Evolutionary conservation across 2,329 filamentous ascomycete species (phyloP).

Genomic region (Pseudogymnoascus sp.): DNA sequence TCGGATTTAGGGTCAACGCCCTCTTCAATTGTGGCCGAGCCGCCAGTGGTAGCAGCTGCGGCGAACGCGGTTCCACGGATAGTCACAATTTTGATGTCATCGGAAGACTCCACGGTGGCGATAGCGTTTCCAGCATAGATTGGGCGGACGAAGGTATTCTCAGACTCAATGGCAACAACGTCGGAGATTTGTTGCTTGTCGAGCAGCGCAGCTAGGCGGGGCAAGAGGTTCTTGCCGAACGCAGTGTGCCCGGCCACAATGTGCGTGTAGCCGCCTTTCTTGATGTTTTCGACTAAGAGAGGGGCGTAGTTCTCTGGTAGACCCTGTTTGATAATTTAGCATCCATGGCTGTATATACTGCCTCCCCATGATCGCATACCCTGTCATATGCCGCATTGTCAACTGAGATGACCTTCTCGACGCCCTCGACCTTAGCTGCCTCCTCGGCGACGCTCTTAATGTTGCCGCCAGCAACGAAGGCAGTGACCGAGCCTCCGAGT

Average conservation of each 20-base stretch:
- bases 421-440: slow-evolving; percentile 78
- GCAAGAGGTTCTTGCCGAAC: slow-evolving; percentile 92
- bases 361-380: slow-evolving; percentile 40
- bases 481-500: slow-evolving; percentile 77
- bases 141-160: slow-evolving; percentile 90
- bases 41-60: slow-evolving; percentile 61
- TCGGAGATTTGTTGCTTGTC: slow-evolving; percentile 93
- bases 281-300: slow-evolving; percentile 90
- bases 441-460: slow-evolving; percentile 71
- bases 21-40: slow-evolving; percentile 69
- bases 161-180: slow-evolving; percentile 75
- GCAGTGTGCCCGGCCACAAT: slow-evolving; percentile 85
- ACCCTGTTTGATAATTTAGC: slow-evolving; percentile 45
- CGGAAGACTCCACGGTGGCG: slow-evolving; percentile 84
- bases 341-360: background rate
- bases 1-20: slow-evolving; percentile 77
- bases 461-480: slow-evolving; percentile 75
- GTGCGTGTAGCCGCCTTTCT: slow-evolving; percentile 89
- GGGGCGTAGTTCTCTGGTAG: slow-evolving; percentile 93
- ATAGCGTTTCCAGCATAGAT: slow-evolving; percentile 98
- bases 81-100: slow-evolving; percentile 81
- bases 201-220: slow-evolving; percentile 81
- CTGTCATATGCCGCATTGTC: slow-evolving; percentile 90
- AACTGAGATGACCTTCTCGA: slow-evolving; percentile 86
- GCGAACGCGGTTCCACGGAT: slow-evolving; percentile 90